Base-by-base conservation (phyloP, 106 monocot genomes). In the Apostasia shenzhenica region DNA sequence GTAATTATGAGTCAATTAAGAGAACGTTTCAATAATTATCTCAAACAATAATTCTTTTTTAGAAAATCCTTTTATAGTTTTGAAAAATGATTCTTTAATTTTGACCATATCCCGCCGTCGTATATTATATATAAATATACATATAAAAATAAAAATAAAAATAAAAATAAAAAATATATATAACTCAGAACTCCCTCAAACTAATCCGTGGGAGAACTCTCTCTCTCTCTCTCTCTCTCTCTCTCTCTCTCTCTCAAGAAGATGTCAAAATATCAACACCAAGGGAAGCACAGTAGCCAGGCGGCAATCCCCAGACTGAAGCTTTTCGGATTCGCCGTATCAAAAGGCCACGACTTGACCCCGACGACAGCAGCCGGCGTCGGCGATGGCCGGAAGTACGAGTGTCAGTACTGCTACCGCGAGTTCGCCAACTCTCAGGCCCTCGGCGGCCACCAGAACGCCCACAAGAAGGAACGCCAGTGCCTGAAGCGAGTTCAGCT, bases 391-490 rank as follows among this genome's bases (percentile, higher is more conserved):
- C 45, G 75, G 38, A 88, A 76, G 71, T 88, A 76, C 81, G 84
- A 88, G 83, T 88, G 88, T 67, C 88, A 88, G 68, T 88, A 88
- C 79, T 88, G 88, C 78, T 73, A 55, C 68, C 71, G 88, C 4
- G 84, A 84, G 64, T 81, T 81, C 48, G 75, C 81, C 54, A 81
- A 81, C 67, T 81, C 81, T 1, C 81, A 81, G 58, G 81, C 81
- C 3, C 72, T 81, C 10, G 81, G 81, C 6, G 81, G 81, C 43
- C 81, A 81, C 81, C 81, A 81, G 72, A 81, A 81, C 81, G 81
- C 81, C 14, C 81, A 81, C 81, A 81, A 81, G 72, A 76, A 76
- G 67, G 81, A 81, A 61, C 65, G 81, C 9, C 76, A 76, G 72
- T 76, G 74, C 72, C 84, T 79, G 37, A 82, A 82, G 74, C 79